Conservation (phyloP, 306 rosid genomes). For the Quercus berberidifolia region DNA sequence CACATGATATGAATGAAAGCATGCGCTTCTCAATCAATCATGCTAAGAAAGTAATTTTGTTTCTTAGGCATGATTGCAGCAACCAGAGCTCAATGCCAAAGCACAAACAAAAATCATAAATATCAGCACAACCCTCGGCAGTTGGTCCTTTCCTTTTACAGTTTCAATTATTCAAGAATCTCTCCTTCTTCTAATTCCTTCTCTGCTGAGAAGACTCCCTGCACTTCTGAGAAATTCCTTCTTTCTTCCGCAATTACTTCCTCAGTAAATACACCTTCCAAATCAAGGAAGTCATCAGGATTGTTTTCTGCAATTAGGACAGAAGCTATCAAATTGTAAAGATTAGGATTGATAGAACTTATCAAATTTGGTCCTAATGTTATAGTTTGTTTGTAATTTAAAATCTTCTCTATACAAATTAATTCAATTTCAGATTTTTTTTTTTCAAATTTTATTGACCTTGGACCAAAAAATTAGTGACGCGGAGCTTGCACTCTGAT, state of each 20-base stretch:
- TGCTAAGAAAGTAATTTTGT: background rate
- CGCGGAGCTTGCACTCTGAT: too few species aligned
- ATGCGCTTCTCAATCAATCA: background rate
- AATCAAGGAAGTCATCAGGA: conserved; percentile 57
- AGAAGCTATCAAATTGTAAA: too few species aligned
- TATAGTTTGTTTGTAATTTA: too few species aligned
- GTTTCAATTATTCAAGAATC: conserved; percentile 44
- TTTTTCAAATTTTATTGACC: too few species aligned
- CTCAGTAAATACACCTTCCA: conserved; percentile 40
- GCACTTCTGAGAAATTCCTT: conserved; percentile 12
- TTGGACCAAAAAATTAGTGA: too few species aligned
- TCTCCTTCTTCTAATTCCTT: conserved; percentile 87
- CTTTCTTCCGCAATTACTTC: conserved; percentile 30
- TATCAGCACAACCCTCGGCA: background rate
- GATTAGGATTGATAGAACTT: too few species aligned
- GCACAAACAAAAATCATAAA: background rate
- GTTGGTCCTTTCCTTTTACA: background rate
- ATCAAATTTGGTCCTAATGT: too few species aligned
- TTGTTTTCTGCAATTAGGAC: conserved; percentile 45
- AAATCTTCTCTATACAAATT: too few species aligned
- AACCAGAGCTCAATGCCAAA: background rate
- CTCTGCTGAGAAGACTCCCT: conserved; percentile 24
- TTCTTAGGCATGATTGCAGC: background rate
- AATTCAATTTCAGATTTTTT: too few species aligned
- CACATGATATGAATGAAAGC: background rate